Evolutionary conservation across 2,329 filamentous ascomycete genomes (phyloP).

Genomic region (Fusarium ramigenum): DNA sequence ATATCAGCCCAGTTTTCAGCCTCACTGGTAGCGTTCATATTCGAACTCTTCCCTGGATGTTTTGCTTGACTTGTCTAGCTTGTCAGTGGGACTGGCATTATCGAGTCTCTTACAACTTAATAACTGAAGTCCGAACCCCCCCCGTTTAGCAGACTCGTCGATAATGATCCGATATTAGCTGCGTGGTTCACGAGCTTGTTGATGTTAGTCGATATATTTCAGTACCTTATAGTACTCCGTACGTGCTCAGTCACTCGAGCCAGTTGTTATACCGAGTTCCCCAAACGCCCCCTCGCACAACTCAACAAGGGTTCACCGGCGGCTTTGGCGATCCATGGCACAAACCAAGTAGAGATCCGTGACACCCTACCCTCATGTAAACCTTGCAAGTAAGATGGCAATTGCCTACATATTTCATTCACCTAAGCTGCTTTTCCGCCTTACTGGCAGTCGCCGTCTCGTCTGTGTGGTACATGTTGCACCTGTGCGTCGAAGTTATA

Average conservation of each 20-base stretch:
- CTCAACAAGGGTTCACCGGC: constrained; percentile 21
- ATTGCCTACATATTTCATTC: constrained; percentile 5
- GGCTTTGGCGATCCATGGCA: constrained; percentile 26
- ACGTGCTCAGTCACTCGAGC: neutral
- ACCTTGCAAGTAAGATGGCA: constrained; percentile 1
- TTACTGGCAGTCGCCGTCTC: neutral
- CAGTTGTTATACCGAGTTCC: constrained; percentile 4
- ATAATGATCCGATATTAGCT: neutral
- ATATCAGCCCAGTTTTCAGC: constrained; percentile 8
- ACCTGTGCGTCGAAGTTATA: neutral
- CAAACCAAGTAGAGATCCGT: constrained; percentile 39
- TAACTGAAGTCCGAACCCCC: neutral
- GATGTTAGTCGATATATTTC: neutral
- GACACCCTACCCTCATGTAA: constrained; percentile 24
- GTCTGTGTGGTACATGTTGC: neutral
- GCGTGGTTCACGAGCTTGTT: neutral
- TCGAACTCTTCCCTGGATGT: neutral
- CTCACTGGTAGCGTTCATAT: neutral
- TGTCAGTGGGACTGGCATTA: neutral
- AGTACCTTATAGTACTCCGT: neutral
- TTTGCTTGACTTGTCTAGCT: neutral
- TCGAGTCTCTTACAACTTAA: neutral
- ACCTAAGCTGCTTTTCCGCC: constrained; percentile 3
- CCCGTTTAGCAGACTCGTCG: neutral
- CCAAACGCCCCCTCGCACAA: constrained; percentile 5